Conservation (phyloP, 768 basidiomycete genomes). For the Boletellus ananas region DNA sequence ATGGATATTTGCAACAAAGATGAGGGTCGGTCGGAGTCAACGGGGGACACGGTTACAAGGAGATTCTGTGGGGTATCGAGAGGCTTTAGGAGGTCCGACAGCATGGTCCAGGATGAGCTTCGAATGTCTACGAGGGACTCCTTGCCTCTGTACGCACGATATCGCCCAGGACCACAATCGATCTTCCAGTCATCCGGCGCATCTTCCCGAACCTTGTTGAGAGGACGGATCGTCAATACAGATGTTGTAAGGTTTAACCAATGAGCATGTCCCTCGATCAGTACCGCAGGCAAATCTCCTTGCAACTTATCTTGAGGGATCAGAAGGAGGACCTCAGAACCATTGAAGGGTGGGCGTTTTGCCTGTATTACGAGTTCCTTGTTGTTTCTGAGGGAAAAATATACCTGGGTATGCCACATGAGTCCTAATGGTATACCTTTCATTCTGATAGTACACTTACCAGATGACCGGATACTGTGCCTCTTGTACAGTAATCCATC, state of each 20-base stretch:
- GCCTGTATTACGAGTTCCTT: constrained; percentile 23
- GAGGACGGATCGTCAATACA: constrained; percentile 28
- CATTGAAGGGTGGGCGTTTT: too few species aligned
- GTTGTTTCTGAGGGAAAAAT: constrained; percentile 17
- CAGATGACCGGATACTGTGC: constrained; percentile 17
- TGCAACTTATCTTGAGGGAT: constrained; percentile 21
- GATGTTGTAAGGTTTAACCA: constrained; percentile 29
- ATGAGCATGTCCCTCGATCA: constrained; percentile 25
- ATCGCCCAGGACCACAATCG: constrained; percentile 5
- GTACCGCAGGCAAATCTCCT: constrained; percentile 23
- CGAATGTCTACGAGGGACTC: constrained; percentile 24
- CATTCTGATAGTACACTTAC: too few species aligned
- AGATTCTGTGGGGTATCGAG: constrained; percentile 25
- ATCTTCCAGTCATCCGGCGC: constrained; percentile 29
- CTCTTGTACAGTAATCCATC: constrained; percentile 25
- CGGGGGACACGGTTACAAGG: constrained; percentile 12
- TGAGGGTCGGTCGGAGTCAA: neutral
- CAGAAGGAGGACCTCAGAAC: constrained; percentile 21
- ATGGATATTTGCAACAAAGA: constrained; percentile 21
- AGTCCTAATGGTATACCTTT: too few species aligned
- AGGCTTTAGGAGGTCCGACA: constrained; percentile 20
- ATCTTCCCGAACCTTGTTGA: constrained; percentile 21
- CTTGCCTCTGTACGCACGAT: constrained; percentile 5
- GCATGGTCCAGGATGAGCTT: constrained; percentile 27
- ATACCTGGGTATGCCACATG: constrained; percentile 8